Percentiles rank a stretch among this genome's conserved stretches.
Conservation (phyloP, 2,329 filamentous ascomycete species). For the Lasiodiplodia gonubiensis region DNA sequence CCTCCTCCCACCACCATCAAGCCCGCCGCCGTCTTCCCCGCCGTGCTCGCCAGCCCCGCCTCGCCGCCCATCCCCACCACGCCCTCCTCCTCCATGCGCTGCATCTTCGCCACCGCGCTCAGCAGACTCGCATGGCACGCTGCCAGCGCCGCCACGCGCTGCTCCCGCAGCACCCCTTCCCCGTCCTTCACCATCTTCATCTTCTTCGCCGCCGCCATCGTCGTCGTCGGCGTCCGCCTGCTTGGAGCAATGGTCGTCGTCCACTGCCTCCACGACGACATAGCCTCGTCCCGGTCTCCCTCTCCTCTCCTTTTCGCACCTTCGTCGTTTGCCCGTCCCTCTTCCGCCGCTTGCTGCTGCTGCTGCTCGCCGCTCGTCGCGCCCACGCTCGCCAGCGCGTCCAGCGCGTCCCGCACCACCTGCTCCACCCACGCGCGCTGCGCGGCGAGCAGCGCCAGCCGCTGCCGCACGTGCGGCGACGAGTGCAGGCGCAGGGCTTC, state of each 20-base stretch:
- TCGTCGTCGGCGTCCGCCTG: too few relatives aligned
- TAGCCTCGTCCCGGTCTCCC: too few relatives aligned
- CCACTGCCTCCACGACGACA: background rate
- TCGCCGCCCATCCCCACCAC: background rate
- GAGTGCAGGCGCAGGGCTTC: constrained; percentile 38
- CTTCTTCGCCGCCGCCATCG: too few relatives aligned
- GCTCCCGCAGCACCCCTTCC: constrained; percentile 34
- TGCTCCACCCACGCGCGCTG: constrained; percentile 38
- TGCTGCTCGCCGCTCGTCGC: too few relatives aligned
- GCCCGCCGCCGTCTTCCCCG: background rate
- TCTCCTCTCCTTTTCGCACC: background rate
- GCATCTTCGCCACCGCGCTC: constrained; percentile 39
- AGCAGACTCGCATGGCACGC: constrained; percentile 39
- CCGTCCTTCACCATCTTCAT: too few relatives aligned
- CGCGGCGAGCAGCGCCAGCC: constrained; percentile 34
- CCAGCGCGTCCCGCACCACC: constrained; percentile 33
- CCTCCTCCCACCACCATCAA: background rate
- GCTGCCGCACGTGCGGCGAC: constrained; percentile 33
- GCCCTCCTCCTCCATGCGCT: constrained; percentile 33
- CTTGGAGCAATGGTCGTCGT: too few relatives aligned
- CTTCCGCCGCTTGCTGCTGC: background rate
- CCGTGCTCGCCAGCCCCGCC: too few relatives aligned
- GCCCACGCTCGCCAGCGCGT: constrained; percentile 40
- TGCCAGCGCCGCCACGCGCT: constrained; percentile 31
- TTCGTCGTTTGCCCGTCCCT: background rate